phyloP scores from a whole-genome alignment of 1,284 basidiomycete genomes.

The Volvariella volvacea region DNA sequence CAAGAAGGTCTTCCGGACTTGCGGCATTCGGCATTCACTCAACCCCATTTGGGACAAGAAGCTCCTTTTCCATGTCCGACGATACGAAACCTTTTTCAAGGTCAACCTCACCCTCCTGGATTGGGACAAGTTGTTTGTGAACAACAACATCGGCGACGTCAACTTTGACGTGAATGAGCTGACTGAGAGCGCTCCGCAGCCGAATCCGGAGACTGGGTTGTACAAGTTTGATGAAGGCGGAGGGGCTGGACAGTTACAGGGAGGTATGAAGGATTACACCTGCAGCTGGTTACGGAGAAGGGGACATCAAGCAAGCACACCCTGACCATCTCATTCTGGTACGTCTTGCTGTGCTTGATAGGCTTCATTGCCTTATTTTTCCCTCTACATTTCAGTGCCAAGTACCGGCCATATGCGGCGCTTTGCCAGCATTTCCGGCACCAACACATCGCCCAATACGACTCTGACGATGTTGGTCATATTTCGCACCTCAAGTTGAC shows the following conservation, averaged over 20 bases:
- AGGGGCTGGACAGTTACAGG: too few species aligned
- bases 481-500: too few species aligned
- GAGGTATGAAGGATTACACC: conserved; percentile 67
- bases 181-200: conserved; percentile 66
- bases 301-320: conserved; percentile 57
- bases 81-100: conserved; percentile 76
- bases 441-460: too few species aligned
- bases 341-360: conserved; percentile 16
- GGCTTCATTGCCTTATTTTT: conserved; percentile 8
- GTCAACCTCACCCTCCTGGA: conserved; percentile 82
- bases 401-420: conserved; percentile 91
- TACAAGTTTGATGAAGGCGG: conserved; percentile 54
- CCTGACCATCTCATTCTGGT: conserved; percentile 61
- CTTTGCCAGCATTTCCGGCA: conserved; percentile 90
- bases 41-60: conserved; percentile 96
- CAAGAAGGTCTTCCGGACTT: too few species aligned
- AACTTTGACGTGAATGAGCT: conserved; percentile 67
- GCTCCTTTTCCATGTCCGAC: conserved; percentile 89
- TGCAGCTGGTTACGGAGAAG: conserved; percentile 48
- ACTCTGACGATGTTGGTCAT: too few species aligned
- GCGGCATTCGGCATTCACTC: conserved; percentile 82
- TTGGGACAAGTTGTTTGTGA: conserved; percentile 91
- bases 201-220: conserved; percentile 65
- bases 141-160: conserved; percentile 81
- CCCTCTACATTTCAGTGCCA: conserved; percentile 51